These are phyloP conservation scores for Spiraea crenata DNA, from an alignment of 331 rosid genomes.

Conservation along the genomic window DNA sequence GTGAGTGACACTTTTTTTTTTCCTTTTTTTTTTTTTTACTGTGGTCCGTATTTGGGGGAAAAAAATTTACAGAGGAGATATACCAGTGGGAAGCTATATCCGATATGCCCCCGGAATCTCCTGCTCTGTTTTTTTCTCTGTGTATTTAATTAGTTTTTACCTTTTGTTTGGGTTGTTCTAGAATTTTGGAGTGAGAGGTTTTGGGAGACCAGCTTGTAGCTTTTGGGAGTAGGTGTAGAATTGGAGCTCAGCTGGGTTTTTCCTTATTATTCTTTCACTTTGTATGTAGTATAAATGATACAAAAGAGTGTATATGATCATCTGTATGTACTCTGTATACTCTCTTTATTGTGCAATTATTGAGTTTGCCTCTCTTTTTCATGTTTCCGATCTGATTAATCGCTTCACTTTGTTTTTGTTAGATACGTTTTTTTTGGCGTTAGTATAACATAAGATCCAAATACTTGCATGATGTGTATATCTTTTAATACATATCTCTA, in stretches of 20 bases:
- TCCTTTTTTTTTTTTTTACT: not conserved
- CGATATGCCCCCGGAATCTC: constrained; percentile 78
- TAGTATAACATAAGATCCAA: too few species aligned
- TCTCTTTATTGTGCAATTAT: not conserved
- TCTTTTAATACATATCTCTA: too few species aligned
- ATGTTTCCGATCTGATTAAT: too few species aligned
- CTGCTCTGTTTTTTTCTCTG: constrained; percentile 27
- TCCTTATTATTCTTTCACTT: constrained; percentile 49
- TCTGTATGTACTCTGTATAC: not conserved
- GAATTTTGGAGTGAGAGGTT: constrained; percentile 41
- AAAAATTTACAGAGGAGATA: constrained; percentile 32
- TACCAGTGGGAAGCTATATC: constrained; percentile 79
- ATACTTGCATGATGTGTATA: too few species aligned
- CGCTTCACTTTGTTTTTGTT: too few species aligned
- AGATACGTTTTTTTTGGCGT: too few species aligned
- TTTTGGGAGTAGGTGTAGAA: constrained; percentile 55
- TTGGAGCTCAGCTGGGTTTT: constrained; percentile 89
- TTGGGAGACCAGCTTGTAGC: constrained; percentile 74
- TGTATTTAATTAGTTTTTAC: not conserved
- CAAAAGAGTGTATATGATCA: not conserved
- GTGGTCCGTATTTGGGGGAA: not conserved
- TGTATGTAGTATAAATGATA: constrained; percentile 8
- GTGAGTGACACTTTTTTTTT: not conserved
- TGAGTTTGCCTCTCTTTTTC: not conserved
- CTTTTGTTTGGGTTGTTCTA: not conserved